Evolutionary conservation across 345 rosid genomes (phyloP).

Genomic region (Syzygium aqueum): DNA sequence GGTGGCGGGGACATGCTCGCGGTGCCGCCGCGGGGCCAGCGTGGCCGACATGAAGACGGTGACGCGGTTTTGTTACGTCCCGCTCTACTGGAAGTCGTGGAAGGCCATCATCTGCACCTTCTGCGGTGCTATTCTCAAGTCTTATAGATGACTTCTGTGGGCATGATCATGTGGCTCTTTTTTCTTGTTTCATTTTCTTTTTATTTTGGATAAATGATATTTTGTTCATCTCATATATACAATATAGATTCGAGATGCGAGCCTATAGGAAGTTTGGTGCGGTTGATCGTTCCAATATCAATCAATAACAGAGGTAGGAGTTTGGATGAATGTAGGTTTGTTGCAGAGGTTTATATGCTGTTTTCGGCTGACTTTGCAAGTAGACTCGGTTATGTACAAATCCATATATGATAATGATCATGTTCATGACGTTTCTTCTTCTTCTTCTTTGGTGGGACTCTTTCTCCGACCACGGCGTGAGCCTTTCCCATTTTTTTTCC

Average conservation of each 20-base stretch:
- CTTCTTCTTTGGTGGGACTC: background rate
- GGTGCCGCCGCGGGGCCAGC: slow-evolving; percentile 10
- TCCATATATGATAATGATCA: background rate
- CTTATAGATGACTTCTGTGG: background rate
- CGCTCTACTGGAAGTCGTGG: slow-evolving; percentile 13
- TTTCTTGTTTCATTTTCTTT: background rate
- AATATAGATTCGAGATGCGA: background rate
- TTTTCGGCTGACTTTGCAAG: background rate
- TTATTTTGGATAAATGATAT: background rate
- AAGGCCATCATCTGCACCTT: slow-evolving; percentile 11
- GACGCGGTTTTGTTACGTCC: slow-evolving; percentile 9
- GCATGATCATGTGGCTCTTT: background rate
- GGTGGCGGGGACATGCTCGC: slow-evolving; percentile 11
- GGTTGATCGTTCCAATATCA: background rate
- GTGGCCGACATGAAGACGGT: slow-evolving; percentile 9
- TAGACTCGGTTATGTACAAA: background rate
- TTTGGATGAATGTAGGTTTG: background rate
- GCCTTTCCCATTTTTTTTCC: background rate
- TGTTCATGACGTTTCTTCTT: background rate
- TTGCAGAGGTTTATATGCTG: background rate
- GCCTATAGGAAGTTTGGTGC: background rate
- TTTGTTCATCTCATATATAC: background rate
- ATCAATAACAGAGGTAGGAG: background rate
- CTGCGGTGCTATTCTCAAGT: slow-evolving; percentile 10
- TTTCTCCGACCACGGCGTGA: background rate